Conservation (phyloP, 495 filamentous ascomycete species). For the Choiromyces venosus region DNA sequence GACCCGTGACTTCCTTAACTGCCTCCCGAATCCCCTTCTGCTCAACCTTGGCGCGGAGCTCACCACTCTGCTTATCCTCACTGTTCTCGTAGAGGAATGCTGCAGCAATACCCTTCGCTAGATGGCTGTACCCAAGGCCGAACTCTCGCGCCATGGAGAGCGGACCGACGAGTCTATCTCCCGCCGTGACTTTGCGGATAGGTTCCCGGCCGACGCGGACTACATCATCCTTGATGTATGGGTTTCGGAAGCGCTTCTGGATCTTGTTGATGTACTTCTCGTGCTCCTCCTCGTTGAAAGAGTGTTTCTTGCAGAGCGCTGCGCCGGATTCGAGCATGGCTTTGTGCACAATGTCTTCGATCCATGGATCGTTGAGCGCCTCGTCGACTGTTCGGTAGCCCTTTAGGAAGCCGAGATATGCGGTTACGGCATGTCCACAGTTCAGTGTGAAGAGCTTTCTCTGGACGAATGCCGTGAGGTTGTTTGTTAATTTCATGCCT, state of each 20-base stretch:
- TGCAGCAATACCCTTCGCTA: constrained; percentile 38
- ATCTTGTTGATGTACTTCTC: constrained; percentile 87
- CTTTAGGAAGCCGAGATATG: constrained; percentile 83
- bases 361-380: constrained; percentile 60
- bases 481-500: constrained; percentile 84
- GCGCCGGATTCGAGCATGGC: constrained; percentile 74
- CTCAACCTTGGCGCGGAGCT: constrained; percentile 27
- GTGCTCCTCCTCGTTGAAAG: constrained; percentile 61
- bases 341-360: constrained; percentile 66
- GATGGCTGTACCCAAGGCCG: constrained; percentile 32
- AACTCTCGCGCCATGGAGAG: constrained; percentile 36
- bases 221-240: constrained; percentile 84
- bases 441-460: constrained; percentile 99
- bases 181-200: constrained; percentile 80
- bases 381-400: constrained; percentile 84
- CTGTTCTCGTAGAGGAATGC: constrained; percentile 37
- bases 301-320: constrained; percentile 82
- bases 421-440: constrained; percentile 93
- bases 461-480: constrained; percentile 93
- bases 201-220: constrained; percentile 95
- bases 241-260: constrained; percentile 86
- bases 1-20: constrained; percentile 33
- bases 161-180: constrained; percentile 92
- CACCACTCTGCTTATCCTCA: constrained; percentile 37
- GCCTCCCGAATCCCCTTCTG: constrained; percentile 26